Conservation (phyloP, 2,329 filamentous ascomycete species). For the Aspergillus sp. region DNA sequence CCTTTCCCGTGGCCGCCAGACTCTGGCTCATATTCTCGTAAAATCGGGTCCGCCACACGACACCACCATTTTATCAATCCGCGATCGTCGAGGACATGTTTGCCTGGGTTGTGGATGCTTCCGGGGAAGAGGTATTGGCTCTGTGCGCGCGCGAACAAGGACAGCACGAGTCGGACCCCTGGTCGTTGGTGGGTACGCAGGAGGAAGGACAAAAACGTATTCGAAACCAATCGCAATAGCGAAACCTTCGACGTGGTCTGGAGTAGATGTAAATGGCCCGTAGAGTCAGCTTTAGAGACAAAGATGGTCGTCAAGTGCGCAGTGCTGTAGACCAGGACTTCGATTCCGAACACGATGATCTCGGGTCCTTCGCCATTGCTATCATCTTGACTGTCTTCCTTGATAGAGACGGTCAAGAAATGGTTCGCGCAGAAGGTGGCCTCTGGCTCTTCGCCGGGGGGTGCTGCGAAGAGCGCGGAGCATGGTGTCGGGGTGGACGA, state of each 20-base stretch:
- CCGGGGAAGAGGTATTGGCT: constrained; percentile 92
- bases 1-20: constrained; percentile 30
- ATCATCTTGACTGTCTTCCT: constrained; percentile 12
- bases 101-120: constrained; percentile 73
- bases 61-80: constrained; percentile 96
- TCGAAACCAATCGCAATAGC: constrained; percentile 61
- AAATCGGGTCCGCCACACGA: constrained; percentile 69
- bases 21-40: constrained; percentile 44
- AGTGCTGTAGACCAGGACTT: constrained; percentile 82
- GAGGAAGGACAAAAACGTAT: constrained; percentile 69
- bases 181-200: constrained; percentile 59
- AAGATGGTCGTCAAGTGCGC: constrained; percentile 77
- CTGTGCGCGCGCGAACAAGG: constrained; percentile 85
- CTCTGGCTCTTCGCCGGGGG: constrained; percentile 64
- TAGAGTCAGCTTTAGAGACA: constrained; percentile 94
- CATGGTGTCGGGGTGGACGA: constrained; percentile 74
- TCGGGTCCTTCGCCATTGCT: constrained; percentile 28
- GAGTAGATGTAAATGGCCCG: constrained; percentile 70
- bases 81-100: constrained; percentile 87
- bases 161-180: constrained; percentile 66
- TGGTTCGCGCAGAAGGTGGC: constrained; percentile 83
- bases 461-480: constrained; percentile 70
- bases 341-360: constrained; percentile 73
- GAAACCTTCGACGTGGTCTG: constrained; percentile 58
- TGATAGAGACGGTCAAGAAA: constrained; percentile 57